Evolutionary conservation across 2,329 filamentous ascomycete genomes (phyloP).

Genomic region (Penicillium crustosum): DNA sequence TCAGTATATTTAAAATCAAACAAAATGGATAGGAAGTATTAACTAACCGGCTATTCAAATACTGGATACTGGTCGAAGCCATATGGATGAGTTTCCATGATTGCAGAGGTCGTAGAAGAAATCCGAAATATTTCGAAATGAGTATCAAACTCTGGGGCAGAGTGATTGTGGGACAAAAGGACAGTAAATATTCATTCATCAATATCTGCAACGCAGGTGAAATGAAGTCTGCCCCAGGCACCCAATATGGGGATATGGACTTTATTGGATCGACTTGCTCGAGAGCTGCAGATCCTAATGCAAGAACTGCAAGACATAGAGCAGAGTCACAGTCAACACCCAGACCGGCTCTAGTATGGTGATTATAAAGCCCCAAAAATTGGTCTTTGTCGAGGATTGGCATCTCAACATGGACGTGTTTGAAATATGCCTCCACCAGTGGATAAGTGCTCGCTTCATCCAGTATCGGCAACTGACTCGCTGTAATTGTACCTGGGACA

Average conservation of each 20-base stretch:
- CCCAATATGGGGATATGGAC: slow-evolving; percentile 5
- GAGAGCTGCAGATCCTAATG: slow-evolving; percentile 4
- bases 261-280: slow-evolving; percentile 7
- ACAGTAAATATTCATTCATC: slow-evolving; percentile 10
- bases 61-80: slow-evolving; percentile 11
- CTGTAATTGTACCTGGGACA: background rate
- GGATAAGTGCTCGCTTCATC: background rate
- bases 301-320: slow-evolving; percentile 7
- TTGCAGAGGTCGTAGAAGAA: slow-evolving; percentile 4
- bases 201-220: slow-evolving; percentile 7
- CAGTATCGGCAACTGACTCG: background rate
- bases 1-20: background rate
- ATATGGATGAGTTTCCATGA: slow-evolving; percentile 10
- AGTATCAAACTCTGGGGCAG: slow-evolving; percentile 8
- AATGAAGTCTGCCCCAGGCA: slow-evolving; percentile 2
- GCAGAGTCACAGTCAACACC: slow-evolving; percentile 6
- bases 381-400: slow-evolving; percentile 3
- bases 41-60: slow-evolving; percentile 9
- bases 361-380: slow-evolving; percentile 2
- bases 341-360: slow-evolving; percentile 3
- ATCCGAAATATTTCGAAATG: slow-evolving; percentile 9
- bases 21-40: background rate
- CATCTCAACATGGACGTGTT: slow-evolving; percentile 6
- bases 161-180: slow-evolving; percentile 7
- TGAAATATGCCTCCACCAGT: slow-evolving; percentile 8